phyloP scores from a whole-genome alignment of 1,284 basidiomycete species.

The Boletellus deceptivus region DNA sequence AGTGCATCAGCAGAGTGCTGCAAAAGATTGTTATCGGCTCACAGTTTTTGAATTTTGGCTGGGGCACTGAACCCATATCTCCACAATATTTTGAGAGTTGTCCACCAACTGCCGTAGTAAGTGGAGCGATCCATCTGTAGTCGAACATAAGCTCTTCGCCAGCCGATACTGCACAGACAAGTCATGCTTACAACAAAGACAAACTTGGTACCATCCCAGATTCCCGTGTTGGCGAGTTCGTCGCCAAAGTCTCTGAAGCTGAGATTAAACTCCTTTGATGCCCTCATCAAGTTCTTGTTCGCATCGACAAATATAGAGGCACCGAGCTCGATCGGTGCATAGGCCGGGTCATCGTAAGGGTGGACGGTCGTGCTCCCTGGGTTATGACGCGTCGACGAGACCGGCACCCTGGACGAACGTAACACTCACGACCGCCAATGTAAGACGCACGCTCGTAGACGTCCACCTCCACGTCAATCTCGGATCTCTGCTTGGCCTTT shows the following conservation, averaged over 20 bases:
- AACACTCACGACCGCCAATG: conserved; percentile 78
- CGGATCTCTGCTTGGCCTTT: conserved; percentile 68
- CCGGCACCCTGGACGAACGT: conserved; percentile 1
- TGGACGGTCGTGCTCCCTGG: conserved; percentile 75
- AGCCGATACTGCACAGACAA: conserved; percentile 25
- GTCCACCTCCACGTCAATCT: conserved; percentile 71
- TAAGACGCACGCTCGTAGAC: conserved; percentile 77
- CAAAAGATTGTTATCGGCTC: conserved; percentile 22
- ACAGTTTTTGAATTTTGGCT: conserved; percentile 57
- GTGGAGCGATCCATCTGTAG: conserved; percentile 49
- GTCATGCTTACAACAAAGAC: conserved; percentile 54
- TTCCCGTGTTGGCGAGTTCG: conserved; percentile 53
- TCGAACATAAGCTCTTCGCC: background rate
- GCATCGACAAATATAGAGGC: conserved; percentile 84
- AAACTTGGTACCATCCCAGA: conserved; percentile 85
- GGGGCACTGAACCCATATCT: conserved; percentile 81
- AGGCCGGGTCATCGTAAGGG: conserved; percentile 67
- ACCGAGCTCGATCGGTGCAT: conserved; percentile 77
- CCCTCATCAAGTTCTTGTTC: conserved; percentile 83
- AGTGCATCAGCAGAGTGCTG: conserved; percentile 4
- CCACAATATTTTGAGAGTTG: conserved; percentile 69
- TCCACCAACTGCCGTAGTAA: conserved; percentile 59
- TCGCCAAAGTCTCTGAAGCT: conserved; percentile 53
- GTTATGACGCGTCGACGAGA: conserved; percentile 6
- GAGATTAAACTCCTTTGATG: conserved; percentile 78